Evolutionary conservation across 2,329 filamentous ascomycete species (phyloP).

Genomic region (Aspergillus sp.): DNA sequence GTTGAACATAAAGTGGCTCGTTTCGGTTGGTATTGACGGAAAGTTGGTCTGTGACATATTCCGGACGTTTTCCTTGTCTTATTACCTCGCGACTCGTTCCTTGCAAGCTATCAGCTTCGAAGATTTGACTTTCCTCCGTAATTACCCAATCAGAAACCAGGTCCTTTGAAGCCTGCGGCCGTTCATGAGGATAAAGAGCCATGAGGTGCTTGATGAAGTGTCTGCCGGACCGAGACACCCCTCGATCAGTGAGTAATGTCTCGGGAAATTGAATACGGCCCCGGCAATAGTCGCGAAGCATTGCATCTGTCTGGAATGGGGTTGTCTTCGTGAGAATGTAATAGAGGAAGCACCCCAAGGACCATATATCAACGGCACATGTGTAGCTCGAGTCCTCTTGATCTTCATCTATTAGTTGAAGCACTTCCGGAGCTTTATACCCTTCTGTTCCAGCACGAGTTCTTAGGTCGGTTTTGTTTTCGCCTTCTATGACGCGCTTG

Average conservation of each 20-base stretch:
- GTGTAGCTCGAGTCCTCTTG: background rate
- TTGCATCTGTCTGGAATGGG: background rate
- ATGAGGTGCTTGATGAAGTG: background rate
- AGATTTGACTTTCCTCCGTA: background rate
- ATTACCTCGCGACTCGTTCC: background rate
- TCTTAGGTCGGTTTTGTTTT: background rate
- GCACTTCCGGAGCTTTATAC: conserved; percentile 5
- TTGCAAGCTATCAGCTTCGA: background rate
- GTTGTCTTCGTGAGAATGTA: conserved; percentile 3
- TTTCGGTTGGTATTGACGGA: background rate
- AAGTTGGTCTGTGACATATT: background rate
- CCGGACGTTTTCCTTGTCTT: background rate
- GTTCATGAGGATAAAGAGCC: background rate
- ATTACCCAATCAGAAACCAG: background rate
- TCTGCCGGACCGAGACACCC: background rate
- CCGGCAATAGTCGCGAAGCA: background rate
- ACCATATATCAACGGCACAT: conserved; percentile 4
- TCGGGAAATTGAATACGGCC: background rate
- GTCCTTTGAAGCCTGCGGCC: background rate
- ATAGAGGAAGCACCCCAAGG: conserved; percentile 1
- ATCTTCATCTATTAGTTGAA: background rate
- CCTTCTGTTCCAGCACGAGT: conserved; percentile 2
- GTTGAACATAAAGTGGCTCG: background rate
- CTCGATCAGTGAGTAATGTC: background rate
- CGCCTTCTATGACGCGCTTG: conserved; percentile 4